phyloP scores from a whole-genome alignment of 345 rosid species.

The Salix arbutifolia region DNA sequence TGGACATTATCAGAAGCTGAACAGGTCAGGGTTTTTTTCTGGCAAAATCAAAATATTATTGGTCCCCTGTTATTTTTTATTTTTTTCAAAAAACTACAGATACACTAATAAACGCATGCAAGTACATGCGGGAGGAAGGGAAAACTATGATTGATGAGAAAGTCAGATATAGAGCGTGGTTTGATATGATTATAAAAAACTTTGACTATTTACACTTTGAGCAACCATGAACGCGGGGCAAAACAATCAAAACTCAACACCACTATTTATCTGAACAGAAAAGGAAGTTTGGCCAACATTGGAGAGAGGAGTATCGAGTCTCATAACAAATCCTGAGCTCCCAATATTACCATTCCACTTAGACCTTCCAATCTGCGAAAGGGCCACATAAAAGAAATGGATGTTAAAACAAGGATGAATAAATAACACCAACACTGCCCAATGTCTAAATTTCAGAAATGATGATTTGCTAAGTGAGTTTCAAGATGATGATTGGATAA shows the following conservation, averaged over 20 bases:
- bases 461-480: neutral
- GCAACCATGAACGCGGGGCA: neutral
- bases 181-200: neutral
- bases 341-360: slow-evolving; percentile 92
- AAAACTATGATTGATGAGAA: neutral
- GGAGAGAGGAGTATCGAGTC: slow-evolving; percentile 67
- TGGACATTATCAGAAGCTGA: neutral
- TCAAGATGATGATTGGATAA: neutral
- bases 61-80: no score
- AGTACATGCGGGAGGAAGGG: neutral
- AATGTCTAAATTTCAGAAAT: neutral
- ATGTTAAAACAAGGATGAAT: slow-evolving; percentile 1
- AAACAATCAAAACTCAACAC: slow-evolving; percentile 66
- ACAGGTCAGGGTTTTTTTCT: neutral
- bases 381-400: neutral
- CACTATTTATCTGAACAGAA: slow-evolving; percentile 70
- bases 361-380: slow-evolving; percentile 76
- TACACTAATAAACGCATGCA: neutral
- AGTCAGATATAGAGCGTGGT: neutral
- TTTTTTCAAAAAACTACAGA: no score
- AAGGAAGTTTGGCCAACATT: slow-evolving; percentile 61
- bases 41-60: neutral
- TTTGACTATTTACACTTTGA: slow-evolving; percentile 36
- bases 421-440: neutral
- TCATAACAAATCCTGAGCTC: slow-evolving; percentile 69